Conservation (phyloP, 352 stramenopile genomes). For the Pythium aquatile region DNA sequence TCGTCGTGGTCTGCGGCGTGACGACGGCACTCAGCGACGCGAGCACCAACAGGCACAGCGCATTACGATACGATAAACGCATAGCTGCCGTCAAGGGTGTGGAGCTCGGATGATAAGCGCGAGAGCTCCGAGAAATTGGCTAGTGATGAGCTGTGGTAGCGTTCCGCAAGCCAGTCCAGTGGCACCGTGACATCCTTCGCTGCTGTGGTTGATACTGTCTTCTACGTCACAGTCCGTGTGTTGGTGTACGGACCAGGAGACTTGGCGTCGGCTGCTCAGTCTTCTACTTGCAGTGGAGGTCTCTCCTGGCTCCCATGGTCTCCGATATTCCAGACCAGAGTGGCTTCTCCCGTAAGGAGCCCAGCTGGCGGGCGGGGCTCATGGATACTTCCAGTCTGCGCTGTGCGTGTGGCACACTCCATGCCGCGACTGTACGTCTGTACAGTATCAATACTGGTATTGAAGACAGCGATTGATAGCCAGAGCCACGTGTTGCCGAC, state of each 20-base stretch:
- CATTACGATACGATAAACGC: neutral
- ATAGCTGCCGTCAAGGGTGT: neutral
- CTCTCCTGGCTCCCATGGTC: neutral
- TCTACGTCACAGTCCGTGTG: neutral
- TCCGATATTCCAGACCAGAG: neutral
- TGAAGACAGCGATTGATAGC: neutral
- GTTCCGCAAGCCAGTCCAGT: neutral
- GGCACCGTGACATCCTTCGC: neutral
- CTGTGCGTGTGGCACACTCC: neutral
- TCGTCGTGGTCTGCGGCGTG: constrained; percentile 6
- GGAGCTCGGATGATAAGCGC: constrained; percentile 14
- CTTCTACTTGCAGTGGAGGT: neutral
- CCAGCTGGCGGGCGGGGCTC: neutral
- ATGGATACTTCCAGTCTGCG: neutral
- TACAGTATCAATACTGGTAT: neutral
- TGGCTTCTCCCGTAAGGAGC: neutral
- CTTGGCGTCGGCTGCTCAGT: neutral
- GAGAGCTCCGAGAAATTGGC: constrained; percentile 16
- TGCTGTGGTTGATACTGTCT: neutral
- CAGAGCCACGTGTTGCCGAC: constrained; percentile 2
- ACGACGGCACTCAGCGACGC: constrained; percentile 1
- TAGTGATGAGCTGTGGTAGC: neutral
- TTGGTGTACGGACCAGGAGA: neutral
- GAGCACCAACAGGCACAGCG: neutral
- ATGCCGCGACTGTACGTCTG: neutral